Evolutionary conservation across 306 rosid species (phyloP).

Genomic region (Alnus glutinosa): DNA sequence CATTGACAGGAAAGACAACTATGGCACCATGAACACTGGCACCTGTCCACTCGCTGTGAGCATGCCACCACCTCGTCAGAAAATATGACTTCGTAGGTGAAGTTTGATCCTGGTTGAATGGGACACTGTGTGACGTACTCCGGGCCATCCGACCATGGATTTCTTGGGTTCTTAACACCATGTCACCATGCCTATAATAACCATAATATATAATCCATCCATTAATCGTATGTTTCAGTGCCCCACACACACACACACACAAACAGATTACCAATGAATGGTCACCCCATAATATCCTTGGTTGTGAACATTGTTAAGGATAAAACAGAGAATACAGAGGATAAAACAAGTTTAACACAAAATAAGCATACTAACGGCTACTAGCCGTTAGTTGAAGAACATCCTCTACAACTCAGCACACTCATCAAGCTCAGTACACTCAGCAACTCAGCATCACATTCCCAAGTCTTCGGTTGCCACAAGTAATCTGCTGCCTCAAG

Average conservation of each 20-base stretch:
- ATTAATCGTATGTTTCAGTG: no score
- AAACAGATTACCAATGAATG: neutral
- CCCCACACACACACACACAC: no score
- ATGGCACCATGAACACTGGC: conserved; percentile 40
- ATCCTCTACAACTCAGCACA: no score
- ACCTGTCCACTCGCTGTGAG: conserved; percentile 41
- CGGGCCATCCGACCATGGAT: conserved; percentile 45
- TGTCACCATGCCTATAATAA: conserved; percentile 40
- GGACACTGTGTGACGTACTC: conserved; percentile 43
- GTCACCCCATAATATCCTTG: neutral
- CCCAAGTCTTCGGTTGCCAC: no score
- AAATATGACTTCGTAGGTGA: conserved; percentile 31
- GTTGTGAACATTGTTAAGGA: neutral
- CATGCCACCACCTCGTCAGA: conserved; percentile 50
- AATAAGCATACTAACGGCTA: no score
- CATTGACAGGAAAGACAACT: conserved; percentile 8
- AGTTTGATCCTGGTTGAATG: conserved; percentile 23
- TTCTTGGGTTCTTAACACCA: conserved; percentile 38
- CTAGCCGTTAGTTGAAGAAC: no score
- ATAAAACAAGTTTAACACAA: no score
- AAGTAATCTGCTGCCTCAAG: no score
- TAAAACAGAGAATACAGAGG: no score
- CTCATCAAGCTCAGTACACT: no score
- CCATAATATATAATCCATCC: no score
- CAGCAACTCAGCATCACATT: no score